These are phyloP conservation scores for Zoysia japonica DNA, from an alignment of 176 grass and related monocot genomes.

Conservation along the genomic window DNA sequence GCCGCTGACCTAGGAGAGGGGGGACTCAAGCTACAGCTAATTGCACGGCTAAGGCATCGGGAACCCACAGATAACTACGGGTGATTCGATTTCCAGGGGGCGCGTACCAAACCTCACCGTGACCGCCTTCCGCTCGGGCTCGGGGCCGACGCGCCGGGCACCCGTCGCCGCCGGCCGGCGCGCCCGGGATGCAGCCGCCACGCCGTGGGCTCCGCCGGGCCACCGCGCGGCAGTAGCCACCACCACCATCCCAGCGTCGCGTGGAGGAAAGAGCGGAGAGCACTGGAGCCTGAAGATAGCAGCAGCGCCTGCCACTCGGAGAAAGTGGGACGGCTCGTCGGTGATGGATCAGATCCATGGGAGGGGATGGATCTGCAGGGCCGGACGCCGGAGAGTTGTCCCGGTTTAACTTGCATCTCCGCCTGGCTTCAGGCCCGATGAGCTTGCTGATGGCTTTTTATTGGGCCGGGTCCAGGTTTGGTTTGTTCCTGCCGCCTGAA, in stretches of 20 bases:
- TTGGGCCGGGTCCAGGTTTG: no score
- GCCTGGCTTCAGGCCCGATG: no score
- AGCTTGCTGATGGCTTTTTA: no score
- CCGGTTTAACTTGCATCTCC: no score
- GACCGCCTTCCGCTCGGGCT: conserved; percentile 24
- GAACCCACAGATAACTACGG: neutral
- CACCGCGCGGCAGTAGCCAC: conserved; percentile 15
- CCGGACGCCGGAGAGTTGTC: no score
- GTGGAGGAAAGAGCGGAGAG: neutral
- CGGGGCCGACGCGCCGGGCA: neutral
- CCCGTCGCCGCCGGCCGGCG: neutral
- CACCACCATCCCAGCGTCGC: neutral
- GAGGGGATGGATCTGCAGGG: no score
- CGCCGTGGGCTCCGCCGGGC: neutral
- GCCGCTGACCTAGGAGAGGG: no score
- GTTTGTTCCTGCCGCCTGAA: no score
- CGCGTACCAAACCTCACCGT: conserved; percentile 33
- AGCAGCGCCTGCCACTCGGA: neutral
- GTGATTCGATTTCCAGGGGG: conserved; percentile 1
- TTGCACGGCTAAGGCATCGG: neutral
- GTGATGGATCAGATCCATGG: no score
- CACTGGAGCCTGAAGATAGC: neutral
- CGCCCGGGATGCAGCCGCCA: neutral
- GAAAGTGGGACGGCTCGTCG: no score
- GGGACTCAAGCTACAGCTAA: neutral